These are phyloP conservation scores for Juncus inflexus DNA, from an alignment of 176 grass and related monocot species.

Conservation along the genomic window DNA sequence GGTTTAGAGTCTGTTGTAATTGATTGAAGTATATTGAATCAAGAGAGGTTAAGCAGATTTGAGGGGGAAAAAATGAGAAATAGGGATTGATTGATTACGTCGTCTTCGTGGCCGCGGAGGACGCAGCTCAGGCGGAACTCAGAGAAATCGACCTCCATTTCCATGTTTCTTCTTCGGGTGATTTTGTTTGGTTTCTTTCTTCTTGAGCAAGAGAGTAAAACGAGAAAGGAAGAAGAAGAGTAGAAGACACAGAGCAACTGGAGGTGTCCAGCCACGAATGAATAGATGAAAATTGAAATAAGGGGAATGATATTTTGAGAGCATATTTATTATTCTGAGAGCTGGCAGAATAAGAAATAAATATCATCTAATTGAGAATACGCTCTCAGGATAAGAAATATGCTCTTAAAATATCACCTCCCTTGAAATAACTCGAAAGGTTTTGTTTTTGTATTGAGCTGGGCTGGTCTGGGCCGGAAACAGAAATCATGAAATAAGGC, in stretches of 20 bases:
- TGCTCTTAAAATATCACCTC: no score
- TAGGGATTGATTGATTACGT: conserved; percentile 39
- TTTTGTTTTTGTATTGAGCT: no score
- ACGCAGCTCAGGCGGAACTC: conserved; percentile 61
- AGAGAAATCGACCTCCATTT: conserved; percentile 28
- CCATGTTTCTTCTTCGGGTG: not conserved
- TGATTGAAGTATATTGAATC: not conserved
- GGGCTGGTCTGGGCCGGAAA: no score
- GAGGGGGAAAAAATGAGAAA: not conserved
- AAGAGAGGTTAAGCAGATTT: conserved; percentile 37
- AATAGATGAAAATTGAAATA: no score
- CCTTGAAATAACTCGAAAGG: no score
- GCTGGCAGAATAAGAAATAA: no score
- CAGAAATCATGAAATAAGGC: no score
- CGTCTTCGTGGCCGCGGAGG: conserved; percentile 77
- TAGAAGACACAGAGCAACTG: not conserved
- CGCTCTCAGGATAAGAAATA: no score
- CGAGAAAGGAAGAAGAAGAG: conserved; percentile 1
- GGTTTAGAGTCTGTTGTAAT: not conserved
- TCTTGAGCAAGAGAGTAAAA: conserved; percentile 6
- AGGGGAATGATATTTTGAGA: no score
- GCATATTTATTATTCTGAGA: no score
- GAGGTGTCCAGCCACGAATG: not conserved
- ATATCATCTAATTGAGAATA: no score
- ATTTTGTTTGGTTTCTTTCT: not conserved